These are phyloP conservation scores for Aureobasidium zeae DNA, from an alignment of 2,329 filamentous ascomycete genomes.

Conservation along the genomic window DNA sequence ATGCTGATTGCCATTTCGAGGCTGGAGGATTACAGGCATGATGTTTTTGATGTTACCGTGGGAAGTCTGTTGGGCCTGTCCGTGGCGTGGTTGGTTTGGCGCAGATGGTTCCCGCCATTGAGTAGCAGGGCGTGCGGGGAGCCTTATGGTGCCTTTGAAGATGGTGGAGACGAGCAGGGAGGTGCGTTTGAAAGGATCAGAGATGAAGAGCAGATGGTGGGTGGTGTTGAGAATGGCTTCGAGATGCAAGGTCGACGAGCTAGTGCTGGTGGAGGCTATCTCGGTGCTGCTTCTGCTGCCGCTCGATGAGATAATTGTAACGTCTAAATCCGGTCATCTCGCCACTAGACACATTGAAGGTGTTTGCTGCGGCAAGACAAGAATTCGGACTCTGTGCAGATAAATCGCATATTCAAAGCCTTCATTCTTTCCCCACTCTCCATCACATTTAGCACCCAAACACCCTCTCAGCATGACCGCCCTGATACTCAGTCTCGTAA, in stretches of 20 bases:
- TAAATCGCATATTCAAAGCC: too few species aligned
- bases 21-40: conserved; percentile 56
- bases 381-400: too few species aligned
- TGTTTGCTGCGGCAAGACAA: too few species aligned
- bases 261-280: conserved; percentile 2
- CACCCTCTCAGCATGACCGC: conserved; percentile 19
- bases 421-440: too few species aligned
- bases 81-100: conserved; percentile 50
- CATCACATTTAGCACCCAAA: too few species aligned
- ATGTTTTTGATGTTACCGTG: conserved; percentile 52
- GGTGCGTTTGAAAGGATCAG: conserved; percentile 33
- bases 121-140: conserved; percentile 42
- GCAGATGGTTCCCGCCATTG: conserved; percentile 51
- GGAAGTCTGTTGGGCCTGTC: conserved; percentile 47
- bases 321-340: not conserved
- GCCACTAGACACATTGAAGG: too few species aligned
- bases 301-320: not conserved
- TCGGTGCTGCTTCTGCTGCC: conserved; percentile 5
- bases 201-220: conserved; percentile 36
- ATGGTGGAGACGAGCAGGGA: conserved; percentile 29
- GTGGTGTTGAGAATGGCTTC: conserved; percentile 6
- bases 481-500: conserved; percentile 37
- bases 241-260: too few species aligned
- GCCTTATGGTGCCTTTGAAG: conserved; percentile 38
- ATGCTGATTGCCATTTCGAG: conserved; percentile 52